Evolutionary conservation across 176 grass and related monocot genomes (phyloP), one percentile per base, ranked within the genome.

Genomic region (Tillandsia leiboldiana): DNA sequence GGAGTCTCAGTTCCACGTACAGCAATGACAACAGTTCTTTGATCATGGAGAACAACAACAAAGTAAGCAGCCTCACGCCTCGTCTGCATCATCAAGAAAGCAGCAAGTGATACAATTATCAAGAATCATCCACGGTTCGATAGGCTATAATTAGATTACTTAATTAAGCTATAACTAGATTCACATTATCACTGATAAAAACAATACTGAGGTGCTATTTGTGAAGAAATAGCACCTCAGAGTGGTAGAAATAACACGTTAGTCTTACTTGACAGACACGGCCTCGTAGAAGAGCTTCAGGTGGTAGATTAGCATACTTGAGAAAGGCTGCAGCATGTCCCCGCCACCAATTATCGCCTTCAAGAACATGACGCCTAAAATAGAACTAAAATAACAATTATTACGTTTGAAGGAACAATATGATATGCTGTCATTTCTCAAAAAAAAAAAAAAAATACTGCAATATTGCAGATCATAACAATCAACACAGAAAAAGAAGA

Each of bases 331-430:
- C 81, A 49, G 93, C 89, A 87, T 97, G 93, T 57, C 93, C 93
- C 79, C 89, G 75, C 93, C 89, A 97, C 89, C 89, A 97, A 77
- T 97, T 97, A 80, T 97, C 93, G 57, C 93, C 93, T 85, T 97
- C 86, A 85, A 97, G 87, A 83, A 81, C 84, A 81, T 86, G 93
- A 61, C 86, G 86, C 72, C 93, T 92, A 74, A 70, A 71, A 53
- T 52, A 74, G 51, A 71, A 50, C 33, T 4, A 47, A 80, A 26
- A 73, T 53, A 49, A 73, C 8, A 57, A 65, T 48, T 24, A 80
- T 66, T 54, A 66, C 47, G 57, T 47, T 58, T 50, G 9, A 63
- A 49, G 10, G 3, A 56, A 79, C 28, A n/a, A 64, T n/a, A 59
- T 59, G n/a, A 59, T 59, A 59, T 6, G 14, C 56, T 59, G 20